Percentiles rank a stretch among this genome's conserved stretches.
Conservation (phyloP, 1,139 yeast species). For the Candida pseudoviswanathii region DNA sequence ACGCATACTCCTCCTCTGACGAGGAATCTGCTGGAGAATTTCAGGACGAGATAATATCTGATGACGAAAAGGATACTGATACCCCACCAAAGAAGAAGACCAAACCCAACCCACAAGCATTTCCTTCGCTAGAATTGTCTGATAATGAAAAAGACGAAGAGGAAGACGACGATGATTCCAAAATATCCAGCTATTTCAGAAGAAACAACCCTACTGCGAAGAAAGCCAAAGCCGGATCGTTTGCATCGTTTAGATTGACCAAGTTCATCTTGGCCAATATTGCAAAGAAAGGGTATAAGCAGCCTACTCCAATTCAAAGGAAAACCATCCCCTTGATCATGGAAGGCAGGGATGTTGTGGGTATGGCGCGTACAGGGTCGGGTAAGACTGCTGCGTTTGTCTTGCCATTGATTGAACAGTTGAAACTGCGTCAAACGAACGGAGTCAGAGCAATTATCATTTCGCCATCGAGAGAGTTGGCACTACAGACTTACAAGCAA, state of each 20-base stretch:
- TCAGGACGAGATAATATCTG: conserved; percentile 60
- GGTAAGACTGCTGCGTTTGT: conserved; percentile 99
- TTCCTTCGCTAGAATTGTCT: conserved; percentile 70
- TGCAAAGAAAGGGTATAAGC: conserved; percentile 82
- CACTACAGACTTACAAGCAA: conserved; percentile 86
- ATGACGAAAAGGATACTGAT: conserved; percentile 24
- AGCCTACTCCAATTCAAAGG: conserved; percentile 97
- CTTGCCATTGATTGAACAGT: conserved; percentile 85
- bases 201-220: conserved; percentile 50
- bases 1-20: conserved; percentile 30
- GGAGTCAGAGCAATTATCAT: conserved; percentile 88
- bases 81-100: conserved; percentile 19
- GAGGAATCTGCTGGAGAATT: conserved; percentile 37
- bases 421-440: conserved; percentile 67
- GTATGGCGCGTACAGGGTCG: conserved; percentile 99
- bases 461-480: conserved; percentile 88
- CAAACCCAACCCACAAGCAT: conserved; percentile 29
- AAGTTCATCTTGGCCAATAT: conserved; percentile 71
- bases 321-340: conserved; percentile 89
- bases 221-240: conserved; percentile 78
- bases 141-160: conserved; percentile 56
- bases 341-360: conserved; percentile 92
- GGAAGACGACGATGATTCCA: conserved; percentile 43
- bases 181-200: conserved; percentile 30
- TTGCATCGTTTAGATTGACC: conserved; percentile 88